phyloP scores from a whole-genome alignment of 345 rosid species.

The Linum lewisii region DNA sequence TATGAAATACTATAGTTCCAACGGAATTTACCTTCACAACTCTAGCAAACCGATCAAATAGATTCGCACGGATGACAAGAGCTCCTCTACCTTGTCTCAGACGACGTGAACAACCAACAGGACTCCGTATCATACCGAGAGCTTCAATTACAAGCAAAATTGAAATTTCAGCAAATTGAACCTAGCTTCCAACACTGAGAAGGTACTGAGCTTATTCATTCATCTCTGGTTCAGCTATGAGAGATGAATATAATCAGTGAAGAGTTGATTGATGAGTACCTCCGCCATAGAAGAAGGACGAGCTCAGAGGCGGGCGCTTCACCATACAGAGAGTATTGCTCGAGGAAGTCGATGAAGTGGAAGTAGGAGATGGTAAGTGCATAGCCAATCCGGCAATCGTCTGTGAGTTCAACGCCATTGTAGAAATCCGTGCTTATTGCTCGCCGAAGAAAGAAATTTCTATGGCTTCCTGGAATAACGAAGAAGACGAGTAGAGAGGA shows the following conservation, averaged over 20 bases:
- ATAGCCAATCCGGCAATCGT: not conserved
- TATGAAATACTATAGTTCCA: constrained; percentile 9
- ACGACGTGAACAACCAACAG: constrained; percentile 16
- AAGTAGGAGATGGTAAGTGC: not conserved
- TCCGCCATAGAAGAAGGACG: not conserved
- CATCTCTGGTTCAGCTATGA: too few relatives aligned
- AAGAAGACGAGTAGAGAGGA: not conserved
- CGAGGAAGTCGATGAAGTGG: not conserved
- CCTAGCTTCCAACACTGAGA: not conserved
- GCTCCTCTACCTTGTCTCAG: constrained; percentile 43
- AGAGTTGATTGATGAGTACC: not conserved
- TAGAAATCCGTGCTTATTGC: not conserved
- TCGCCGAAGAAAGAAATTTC: not conserved
- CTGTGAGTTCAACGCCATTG: not conserved
- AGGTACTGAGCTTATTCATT: too few relatives aligned
- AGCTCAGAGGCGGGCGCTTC: constrained; percentile 1
- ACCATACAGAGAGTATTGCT: constrained; percentile 2
- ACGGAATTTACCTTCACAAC: constrained; percentile 49
- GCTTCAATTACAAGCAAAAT: constrained; percentile 16
- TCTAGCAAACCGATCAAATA: constrained; percentile 63
- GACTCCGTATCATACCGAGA: constrained; percentile 11
- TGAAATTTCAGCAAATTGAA: not conserved
- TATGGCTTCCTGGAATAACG: not conserved
- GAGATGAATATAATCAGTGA: not conserved
- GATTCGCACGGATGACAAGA: constrained; percentile 48